A percentile compares a stretch with the other conserved stretches of the same genome.
phyloP scores from a whole-genome alignment of 116 monocot genomes.

The Phalaenopsis hybrid region DNA sequence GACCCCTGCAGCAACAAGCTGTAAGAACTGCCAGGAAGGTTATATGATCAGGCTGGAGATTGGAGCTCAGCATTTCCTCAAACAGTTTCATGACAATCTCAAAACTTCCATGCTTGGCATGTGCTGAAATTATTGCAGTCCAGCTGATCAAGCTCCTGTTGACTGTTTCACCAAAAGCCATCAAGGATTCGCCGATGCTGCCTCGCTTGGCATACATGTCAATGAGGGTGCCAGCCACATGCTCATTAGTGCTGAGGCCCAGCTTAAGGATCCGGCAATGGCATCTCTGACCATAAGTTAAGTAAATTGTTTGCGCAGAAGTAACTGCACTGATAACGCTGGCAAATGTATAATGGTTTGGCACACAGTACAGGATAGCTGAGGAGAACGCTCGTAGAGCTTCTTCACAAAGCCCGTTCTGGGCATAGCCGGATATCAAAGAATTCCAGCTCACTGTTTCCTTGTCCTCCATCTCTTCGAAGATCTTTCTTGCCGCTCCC shows the following conservation, averaged over 20 bases:
- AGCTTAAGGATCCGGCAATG: constrained; percentile 47
- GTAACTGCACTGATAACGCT: constrained; percentile 69
- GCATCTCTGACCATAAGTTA: constrained; percentile 52
- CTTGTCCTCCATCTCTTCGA: constrained; percentile 36
- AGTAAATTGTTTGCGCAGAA: constrained; percentile 32
- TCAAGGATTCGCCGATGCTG: constrained; percentile 36
- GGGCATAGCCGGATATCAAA: constrained; percentile 62
- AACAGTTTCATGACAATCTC: constrained; percentile 47
- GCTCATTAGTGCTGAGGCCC: constrained; percentile 45
- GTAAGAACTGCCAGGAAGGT: constrained; percentile 58
- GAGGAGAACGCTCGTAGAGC: constrained; percentile 54
- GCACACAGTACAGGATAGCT: constrained; percentile 24
- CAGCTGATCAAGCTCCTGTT: constrained; percentile 47
- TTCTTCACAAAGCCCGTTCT: constrained; percentile 46
- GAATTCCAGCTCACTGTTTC: constrained; percentile 68
- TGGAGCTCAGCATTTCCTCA: constrained; percentile 35
- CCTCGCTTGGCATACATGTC: constrained; percentile 86
- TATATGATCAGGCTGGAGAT: constrained; percentile 49
- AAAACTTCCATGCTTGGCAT: constrained; percentile 58
- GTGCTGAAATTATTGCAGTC: constrained; percentile 74
- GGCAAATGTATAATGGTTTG: constrained; percentile 71
- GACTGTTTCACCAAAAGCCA: constrained; percentile 31
- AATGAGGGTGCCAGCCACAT: constrained; percentile 69
- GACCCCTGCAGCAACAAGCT: constrained; percentile 65
- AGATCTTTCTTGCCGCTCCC: constrained; percentile 45